Percentiles rank a stretch among this genome's conserved stretches.
These are phyloP conservation scores for Canna indica DNA, from an alignment of 176 grass and related monocot genomes.

Conservation along the genomic window DNA sequence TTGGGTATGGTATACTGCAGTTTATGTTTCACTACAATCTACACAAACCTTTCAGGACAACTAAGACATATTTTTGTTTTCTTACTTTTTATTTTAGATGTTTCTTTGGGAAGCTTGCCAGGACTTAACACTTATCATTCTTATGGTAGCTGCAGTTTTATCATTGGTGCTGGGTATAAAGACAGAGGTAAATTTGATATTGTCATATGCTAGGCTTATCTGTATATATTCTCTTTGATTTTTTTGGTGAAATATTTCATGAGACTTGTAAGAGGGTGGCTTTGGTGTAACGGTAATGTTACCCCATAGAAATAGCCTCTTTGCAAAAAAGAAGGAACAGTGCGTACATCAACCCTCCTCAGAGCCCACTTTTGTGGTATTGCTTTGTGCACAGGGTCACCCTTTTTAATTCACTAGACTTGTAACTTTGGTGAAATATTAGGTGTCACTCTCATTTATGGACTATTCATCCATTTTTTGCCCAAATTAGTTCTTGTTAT, in stretches of 20 bases:
- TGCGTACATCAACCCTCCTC: too few species aligned
- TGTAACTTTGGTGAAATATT: background rate
- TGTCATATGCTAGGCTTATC: constrained; percentile 2
- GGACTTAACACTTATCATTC: constrained; percentile 83
- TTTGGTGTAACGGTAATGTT: too few species aligned
- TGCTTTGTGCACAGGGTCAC: too few species aligned
- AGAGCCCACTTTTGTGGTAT: too few species aligned
- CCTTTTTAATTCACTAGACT: background rate
- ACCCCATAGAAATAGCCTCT: too few species aligned
- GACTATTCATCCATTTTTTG: background rate
- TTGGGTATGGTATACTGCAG: constrained; percentile 31
- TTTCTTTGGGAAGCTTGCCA: constrained; percentile 92
- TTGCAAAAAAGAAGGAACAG: too few species aligned
- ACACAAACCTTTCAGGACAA: background rate
- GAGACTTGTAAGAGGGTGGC: background rate
- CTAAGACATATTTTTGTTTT: background rate
- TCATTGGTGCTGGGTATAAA: constrained; percentile 87
- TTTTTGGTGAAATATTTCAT: background rate
- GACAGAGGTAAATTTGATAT: constrained; percentile 55
- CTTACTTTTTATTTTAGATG: constrained; percentile 37
- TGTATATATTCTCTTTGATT: background rate
- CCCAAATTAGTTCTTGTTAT: background rate
- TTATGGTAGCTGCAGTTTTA: constrained; percentile 84
- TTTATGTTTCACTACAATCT: background rate
- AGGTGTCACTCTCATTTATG: background rate